Conservation (phyloP, 2,329 filamentous ascomycete genomes). For the Keithomyces neogunnii region DNA sequence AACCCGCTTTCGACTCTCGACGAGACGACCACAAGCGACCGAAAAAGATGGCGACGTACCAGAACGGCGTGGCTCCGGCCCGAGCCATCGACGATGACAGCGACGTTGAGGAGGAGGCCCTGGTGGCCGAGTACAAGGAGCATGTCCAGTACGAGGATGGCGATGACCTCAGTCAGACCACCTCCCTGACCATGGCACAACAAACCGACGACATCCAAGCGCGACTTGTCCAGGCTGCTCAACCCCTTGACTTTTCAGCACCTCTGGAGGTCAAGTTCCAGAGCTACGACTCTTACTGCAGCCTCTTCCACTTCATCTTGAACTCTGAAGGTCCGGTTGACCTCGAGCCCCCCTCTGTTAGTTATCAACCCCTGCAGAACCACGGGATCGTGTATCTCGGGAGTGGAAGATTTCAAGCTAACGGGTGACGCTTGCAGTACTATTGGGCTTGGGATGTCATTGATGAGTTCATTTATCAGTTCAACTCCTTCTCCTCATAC, state of each 20-base stretch:
- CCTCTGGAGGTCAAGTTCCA: slow-evolving; percentile 95
- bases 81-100: slow-evolving; percentile 69
- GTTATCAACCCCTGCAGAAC: slow-evolving; percentile 25
- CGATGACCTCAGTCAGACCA: slow-evolving; percentile 69
- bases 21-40: slow-evolving; percentile 19
- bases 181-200: slow-evolving; percentile 58
- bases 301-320: slow-evolving; percentile 96
- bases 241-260: slow-evolving; percentile 91
- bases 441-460: slow-evolving; percentile 99
- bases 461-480: slow-evolving; percentile 99
- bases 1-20: slow-evolving; percentile 12
- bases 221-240: slow-evolving; percentile 82
- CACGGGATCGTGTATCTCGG: not conserved
- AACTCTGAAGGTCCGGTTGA: slow-evolving; percentile 99
- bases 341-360: slow-evolving; percentile 88
- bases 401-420: not conserved
- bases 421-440: slow-evolving; percentile 52
- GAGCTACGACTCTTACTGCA: slow-evolving; percentile 99
- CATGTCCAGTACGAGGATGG: slow-evolving; percentile 91
- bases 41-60: slow-evolving; percentile 49
- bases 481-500: slow-evolving; percentile 98
- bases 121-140: slow-evolving; percentile 93
- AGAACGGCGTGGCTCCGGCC: slow-evolving; percentile 51
- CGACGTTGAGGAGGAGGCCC: slow-evolving; percentile 90
- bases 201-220: slow-evolving; percentile 89